Evolutionary conservation across 2,329 filamentous ascomycete genomes (phyloP).

Genomic region (Septoria petroselini): DNA sequence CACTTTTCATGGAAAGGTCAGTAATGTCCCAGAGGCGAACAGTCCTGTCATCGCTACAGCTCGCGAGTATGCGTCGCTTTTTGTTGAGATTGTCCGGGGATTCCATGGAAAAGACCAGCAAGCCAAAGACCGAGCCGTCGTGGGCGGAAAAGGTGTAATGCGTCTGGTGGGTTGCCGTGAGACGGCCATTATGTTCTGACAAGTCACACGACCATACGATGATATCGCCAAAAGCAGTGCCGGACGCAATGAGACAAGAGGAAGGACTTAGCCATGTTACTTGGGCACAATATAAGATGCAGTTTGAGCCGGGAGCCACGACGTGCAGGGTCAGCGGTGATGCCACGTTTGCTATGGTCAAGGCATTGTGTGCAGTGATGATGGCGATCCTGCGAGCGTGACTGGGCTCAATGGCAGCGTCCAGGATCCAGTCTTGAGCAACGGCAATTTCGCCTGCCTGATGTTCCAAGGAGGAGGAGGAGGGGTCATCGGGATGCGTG

Average conservation of each 20-base stretch:
- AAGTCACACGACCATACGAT: constrained; percentile 73
- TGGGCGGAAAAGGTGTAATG: constrained; percentile 65
- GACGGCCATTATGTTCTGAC: background rate
- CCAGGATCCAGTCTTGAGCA: constrained; percentile 75
- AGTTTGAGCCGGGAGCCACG: constrained; percentile 65
- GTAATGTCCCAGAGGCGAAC: constrained; percentile 84
- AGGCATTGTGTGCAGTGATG: constrained; percentile 83
- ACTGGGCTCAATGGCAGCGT: constrained; percentile 44
- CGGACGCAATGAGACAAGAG: constrained; percentile 72
- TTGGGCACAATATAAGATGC: constrained; percentile 83
- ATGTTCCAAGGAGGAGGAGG: constrained; percentile 21
- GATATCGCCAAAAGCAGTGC: constrained; percentile 93
- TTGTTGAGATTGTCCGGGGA: constrained; percentile 40
- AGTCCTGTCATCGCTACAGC: constrained; percentile 92
- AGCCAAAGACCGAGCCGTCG: constrained; percentile 90
- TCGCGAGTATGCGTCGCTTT: constrained; percentile 66
- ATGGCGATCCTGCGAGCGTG: constrained; percentile 50
- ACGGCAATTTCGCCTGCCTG: constrained; percentile 43
- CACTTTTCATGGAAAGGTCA: constrained; percentile 40
- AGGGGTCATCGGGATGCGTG: background rate
- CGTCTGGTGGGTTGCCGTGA: constrained; percentile 39
- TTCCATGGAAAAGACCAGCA: constrained; percentile 64
- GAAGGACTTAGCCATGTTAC: constrained; percentile 59
- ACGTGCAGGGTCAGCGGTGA: constrained; percentile 12
- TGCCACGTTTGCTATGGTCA: constrained; percentile 45